These are phyloP conservation scores for Nitzschia palea DNA, from an alignment of 108 stramenopile species.

Conservation along the genomic window DNA sequence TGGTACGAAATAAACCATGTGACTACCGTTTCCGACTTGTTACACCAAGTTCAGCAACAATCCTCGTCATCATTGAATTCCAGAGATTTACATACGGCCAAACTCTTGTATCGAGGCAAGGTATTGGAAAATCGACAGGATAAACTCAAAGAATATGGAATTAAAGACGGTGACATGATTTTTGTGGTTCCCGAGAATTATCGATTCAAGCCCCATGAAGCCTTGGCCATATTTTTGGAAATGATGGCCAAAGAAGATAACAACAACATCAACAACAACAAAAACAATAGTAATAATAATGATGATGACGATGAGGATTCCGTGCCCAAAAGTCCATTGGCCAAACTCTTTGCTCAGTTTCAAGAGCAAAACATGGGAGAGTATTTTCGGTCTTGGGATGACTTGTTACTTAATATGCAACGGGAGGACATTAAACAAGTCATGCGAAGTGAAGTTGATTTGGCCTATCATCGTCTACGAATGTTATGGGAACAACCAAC, in stretches of 20 bases:
- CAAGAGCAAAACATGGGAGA: background rate
- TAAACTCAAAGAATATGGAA: background rate
- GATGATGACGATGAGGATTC: too few species aligned
- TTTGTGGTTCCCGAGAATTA: background rate
- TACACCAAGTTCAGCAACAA: background rate
- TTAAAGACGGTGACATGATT: background rate
- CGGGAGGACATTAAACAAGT: slow-evolving; percentile 1
- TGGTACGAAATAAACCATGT: background rate
- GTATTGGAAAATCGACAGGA: background rate
- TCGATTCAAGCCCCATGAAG: background rate
- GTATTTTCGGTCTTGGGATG: background rate
- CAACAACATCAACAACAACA: background rate
- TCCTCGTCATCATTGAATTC: background rate
- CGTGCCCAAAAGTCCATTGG: too few species aligned
- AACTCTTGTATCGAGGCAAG: background rate
- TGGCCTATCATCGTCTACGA: slow-evolving; percentile 15
- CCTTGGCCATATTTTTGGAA: background rate
- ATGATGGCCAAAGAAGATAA: background rate
- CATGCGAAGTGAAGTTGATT: slow-evolving; percentile 1
- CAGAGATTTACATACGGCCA: background rate
- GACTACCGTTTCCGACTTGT: background rate
- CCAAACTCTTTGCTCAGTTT: background rate
- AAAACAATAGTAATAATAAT: too few species aligned
- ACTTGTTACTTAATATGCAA: background rate
- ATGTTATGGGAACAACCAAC: slow-evolving; percentile 23